Conservation (phyloP, 805 yeast species). For the Saccharomycopsis sp. region DNA sequence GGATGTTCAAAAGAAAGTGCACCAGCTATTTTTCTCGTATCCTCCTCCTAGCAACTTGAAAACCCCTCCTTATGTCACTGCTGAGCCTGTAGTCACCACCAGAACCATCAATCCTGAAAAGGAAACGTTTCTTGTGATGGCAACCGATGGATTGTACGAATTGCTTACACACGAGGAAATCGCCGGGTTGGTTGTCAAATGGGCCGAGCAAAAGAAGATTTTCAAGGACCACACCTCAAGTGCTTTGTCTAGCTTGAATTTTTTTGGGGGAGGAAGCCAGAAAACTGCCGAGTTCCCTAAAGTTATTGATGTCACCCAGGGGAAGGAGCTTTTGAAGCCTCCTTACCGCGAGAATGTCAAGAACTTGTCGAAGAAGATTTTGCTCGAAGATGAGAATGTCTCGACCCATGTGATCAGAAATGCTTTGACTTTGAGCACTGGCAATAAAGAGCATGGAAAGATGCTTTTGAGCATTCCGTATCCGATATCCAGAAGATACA, state of each 20-base stretch:
- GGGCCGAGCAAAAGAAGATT: constrained; percentile 76
- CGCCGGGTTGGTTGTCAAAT: constrained; percentile 82
- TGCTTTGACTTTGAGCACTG: constrained; percentile 81
- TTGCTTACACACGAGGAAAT: constrained; percentile 88
- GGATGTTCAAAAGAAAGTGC: constrained; percentile 65
- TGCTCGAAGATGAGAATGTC: constrained; percentile 79
- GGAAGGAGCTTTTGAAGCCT: constrained; percentile 56
- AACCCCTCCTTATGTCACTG: constrained; percentile 97
- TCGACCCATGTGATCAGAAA: constrained; percentile 91
- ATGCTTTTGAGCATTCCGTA: constrained; percentile 87
- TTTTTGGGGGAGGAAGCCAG: not conserved
- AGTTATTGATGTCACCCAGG: constrained; percentile 54
- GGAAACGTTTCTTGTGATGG: constrained; percentile 85
- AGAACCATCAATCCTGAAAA: constrained; percentile 63
- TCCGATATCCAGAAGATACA: constrained; percentile 82
- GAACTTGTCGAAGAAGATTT: constrained; percentile 33
- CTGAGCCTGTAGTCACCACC: constrained; percentile 87
- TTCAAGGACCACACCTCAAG: constrained; percentile 20
- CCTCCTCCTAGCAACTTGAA: constrained; percentile 61
- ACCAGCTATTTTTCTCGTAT: constrained; percentile 76
- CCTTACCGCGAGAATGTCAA: constrained; percentile 55
- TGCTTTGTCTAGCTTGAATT: not conserved
- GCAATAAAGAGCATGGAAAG: constrained; percentile 78
- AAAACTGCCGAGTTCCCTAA: constrained; percentile 37
- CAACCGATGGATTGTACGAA: constrained; percentile 91